These are phyloP conservation scores for Smittium culicis DNA, from an alignment of 371 early-diverging fungal genomes.

Conservation along the genomic window DNA sequence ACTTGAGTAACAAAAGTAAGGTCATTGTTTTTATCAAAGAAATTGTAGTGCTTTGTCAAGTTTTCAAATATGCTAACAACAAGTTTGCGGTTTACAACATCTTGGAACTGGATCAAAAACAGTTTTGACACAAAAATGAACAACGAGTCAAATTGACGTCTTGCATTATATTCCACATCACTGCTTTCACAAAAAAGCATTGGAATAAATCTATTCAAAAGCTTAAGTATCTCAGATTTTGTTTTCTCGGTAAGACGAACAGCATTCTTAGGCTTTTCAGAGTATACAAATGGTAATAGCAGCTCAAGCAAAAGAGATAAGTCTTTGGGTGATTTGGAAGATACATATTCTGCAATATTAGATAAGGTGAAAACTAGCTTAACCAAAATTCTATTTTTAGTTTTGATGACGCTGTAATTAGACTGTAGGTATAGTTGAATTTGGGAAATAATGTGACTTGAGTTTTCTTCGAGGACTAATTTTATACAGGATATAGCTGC, in stretches of 20 bases:
- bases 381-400: slow-evolving; percentile 8
- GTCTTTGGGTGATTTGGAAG: slow-evolving; percentile 39
- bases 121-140: slow-evolving; percentile 1
- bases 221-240: slow-evolving; percentile 63
- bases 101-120: not conserved
- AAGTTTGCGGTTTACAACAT: not conserved
- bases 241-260: slow-evolving; percentile 51
- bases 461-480: not conserved
- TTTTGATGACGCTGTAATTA: not conserved
- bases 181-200: slow-evolving; percentile 1
- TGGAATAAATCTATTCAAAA: slow-evolving; percentile 8
- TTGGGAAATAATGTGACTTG: slow-evolving; percentile 3
- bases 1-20: slow-evolving; percentile 19
- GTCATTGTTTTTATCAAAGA: slow-evolving; percentile 22
- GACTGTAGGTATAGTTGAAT: not conserved
- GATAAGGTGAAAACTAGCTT: slow-evolving; percentile 70
- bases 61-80: not conserved
- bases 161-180: not conserved
- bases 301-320: slow-evolving; percentile 55
- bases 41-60: not conserved
- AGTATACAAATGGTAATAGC: slow-evolving; percentile 59
- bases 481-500: not conserved
- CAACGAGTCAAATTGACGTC: not conserved
- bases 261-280: not conserved
- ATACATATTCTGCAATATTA: slow-evolving; percentile 55